These are phyloP conservation scores for Populus pruinosa DNA, from an alignment of 345 rosid species.

Conservation along the genomic window DNA sequence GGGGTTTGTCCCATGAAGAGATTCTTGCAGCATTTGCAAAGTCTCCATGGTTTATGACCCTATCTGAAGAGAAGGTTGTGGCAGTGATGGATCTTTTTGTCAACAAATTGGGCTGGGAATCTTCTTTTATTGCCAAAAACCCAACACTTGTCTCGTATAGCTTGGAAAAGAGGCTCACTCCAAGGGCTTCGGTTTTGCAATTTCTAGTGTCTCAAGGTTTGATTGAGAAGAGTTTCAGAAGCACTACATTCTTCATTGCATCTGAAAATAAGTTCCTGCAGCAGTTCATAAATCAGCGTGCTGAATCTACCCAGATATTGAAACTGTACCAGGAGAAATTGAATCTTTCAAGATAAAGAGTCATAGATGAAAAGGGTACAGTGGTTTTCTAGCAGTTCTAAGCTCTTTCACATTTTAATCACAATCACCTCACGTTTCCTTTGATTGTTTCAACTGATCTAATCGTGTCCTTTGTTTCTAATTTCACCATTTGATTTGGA, in stretches of 20 bases:
- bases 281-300: background rate
- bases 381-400: background rate
- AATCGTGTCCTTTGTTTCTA: background rate
- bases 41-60: conserved; percentile 40
- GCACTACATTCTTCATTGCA: background rate
- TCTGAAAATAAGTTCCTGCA: background rate
- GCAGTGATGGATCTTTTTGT: conserved; percentile 43
- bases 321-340: background rate
- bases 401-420: background rate
- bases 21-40: conserved; percentile 38
- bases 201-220: conserved; percentile 6
- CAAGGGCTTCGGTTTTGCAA: conserved; percentile 7
- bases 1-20: conserved; percentile 55
- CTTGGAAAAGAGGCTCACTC: conserved; percentile 40
- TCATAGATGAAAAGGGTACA: background rate
- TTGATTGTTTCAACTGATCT: background rate
- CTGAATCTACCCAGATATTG: background rate
- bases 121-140: conserved; percentile 28
- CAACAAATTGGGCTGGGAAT: conserved; percentile 33
- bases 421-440: background rate
- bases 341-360: background rate
- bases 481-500: background rate
- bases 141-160: conserved; percentile 36
- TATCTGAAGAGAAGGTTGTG: conserved; percentile 40
- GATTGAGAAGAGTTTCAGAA: background rate